Evolutionary conservation across 2,329 filamentous ascomycete species (phyloP), one percentile per base, ranked within the genome.

Genomic region (Claviceps digitariae): DNA sequence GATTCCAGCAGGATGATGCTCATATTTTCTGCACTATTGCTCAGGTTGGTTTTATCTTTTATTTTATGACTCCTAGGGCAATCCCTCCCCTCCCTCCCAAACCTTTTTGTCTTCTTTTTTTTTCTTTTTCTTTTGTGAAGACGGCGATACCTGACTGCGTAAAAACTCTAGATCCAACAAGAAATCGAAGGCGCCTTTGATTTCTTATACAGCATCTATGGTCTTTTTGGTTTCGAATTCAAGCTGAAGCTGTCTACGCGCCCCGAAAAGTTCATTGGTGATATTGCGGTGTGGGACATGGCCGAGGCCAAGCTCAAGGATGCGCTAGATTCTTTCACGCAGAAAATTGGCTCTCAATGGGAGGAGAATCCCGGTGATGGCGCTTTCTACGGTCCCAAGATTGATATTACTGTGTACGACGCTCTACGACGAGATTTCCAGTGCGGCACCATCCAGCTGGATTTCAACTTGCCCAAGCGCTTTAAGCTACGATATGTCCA

Each of bases 321-420:
- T 56, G 88, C 90, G 20, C 76, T 98, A 49, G 79, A 93, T 59
- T 78, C 83, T 57, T 97, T 96, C 68, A 77, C 81, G 54, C 71
- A 70, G 21, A 67, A 69, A 54, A 69, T 69, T 38, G 79, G 84
- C 56, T 77, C 82, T 36, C 75, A 82, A 58, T 98, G 93, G 93
- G 86, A 88, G 67, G 75, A 95, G 51, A 95, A 97, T 70, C 86
- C 89, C 56, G 93, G 91, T 54, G 93, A 98, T 62, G 93, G 93
- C 65, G 93, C 93, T 52, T 98, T 97, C 73, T 98, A 98, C 68
- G 93, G 93, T 1, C 93, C 93, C 51, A 98, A 98, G 80, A 95
- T 97, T 62, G 93, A 98, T 63, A 93, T 98, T 64, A 94, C 88
- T 57, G 90, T 98, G 64, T 84, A 83, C 51, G 91, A 96, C 69